Conservation (phyloP, 257 asterid species). For the Catharanthus roseus region DNA sequence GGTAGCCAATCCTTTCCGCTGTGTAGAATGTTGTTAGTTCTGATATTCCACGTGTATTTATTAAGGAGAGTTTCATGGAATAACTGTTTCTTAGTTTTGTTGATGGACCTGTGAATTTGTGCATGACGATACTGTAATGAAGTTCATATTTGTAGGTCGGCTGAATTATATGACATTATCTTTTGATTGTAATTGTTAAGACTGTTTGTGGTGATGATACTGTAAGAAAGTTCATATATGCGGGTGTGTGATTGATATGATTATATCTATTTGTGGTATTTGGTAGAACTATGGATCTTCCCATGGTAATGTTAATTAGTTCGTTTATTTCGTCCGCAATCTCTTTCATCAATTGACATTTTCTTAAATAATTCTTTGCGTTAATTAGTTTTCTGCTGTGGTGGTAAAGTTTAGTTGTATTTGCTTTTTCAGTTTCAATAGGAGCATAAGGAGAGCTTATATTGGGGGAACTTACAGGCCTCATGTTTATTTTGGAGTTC, state of each 20-base stretch:
- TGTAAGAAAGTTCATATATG: not conserved
- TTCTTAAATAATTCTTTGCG: not conserved
- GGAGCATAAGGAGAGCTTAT: constrained; percentile 87
- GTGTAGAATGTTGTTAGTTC: too few species aligned
- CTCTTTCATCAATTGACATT: not conserved
- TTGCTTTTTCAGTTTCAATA: constrained; percentile 66
- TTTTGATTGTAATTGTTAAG: constrained; percentile 40
- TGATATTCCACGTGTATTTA: too few species aligned
- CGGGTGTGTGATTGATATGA: not conserved
- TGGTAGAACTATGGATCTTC: constrained; percentile 89
- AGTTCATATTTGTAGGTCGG: not conserved
- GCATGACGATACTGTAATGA: not conserved
- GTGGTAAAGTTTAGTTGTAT: not conserved
- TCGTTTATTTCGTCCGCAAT: not conserved
- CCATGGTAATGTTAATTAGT: constrained; percentile 51
- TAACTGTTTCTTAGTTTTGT: not conserved
- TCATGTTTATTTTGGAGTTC: constrained; percentile 82
- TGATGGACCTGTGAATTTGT: not conserved
- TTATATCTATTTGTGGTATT: constrained; percentile 12
- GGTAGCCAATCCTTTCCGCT: too few species aligned
- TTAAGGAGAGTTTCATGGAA: too few species aligned
- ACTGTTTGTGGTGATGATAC: constrained; percentile 4
- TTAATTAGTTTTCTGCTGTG: constrained; percentile 5
- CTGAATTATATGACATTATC: not conserved
- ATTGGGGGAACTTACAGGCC: constrained; percentile 99